Base-by-base conservation (phyloP, 179 eudicot genomes). In the Beta macrorhiza region DNA sequence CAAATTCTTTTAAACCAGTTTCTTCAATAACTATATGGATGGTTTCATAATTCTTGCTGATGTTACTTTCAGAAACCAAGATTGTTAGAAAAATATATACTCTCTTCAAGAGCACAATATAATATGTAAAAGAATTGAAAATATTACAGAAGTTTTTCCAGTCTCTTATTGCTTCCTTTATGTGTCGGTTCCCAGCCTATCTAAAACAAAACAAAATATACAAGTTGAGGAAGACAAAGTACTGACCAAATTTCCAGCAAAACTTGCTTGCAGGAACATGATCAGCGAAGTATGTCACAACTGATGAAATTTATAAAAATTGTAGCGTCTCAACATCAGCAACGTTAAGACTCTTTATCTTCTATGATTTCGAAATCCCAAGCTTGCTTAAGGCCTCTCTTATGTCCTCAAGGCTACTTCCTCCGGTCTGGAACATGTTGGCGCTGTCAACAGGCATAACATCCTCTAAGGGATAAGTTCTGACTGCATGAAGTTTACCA, bases 401-500 rank as follows among this genome's bases (percentile, higher is more conserved):
- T 47, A 88, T 82, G 81, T 82, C 83, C 22, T 80, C 80, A 37
- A 79, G 65, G 20, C 47, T 73, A 25, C 77, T 55, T 62, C 90
- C 88, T 80, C 71, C 81, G 20, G 78, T 44, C 67, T 78, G 81
- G 78, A 88, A 74, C 80, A 82, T 76, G 81, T 78, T 77, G 29
- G 90, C 80, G 78, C 81, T 80, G 78, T 88, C 88, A 0, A 62
- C 63, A n/a, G 90, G 87, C 49, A 80, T 17, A 22, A 88, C 90
- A 47, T 88, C 83, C 55, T 86, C 90, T 74, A 88, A 72, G 2
- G 90, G 88, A 75, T 88, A 86, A 58, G 10, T 80, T 75, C 89
- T 42, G 74, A 62, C 82, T n/a, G 75, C 55, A 49, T 88, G 90
- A 57, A 88, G 87, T 67, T 82, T 86, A 16, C 64, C 69, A 44